phyloP scores from a whole-genome alignment of 2,329 filamentous ascomycete species.

The Monosporascus sp. region DNA sequence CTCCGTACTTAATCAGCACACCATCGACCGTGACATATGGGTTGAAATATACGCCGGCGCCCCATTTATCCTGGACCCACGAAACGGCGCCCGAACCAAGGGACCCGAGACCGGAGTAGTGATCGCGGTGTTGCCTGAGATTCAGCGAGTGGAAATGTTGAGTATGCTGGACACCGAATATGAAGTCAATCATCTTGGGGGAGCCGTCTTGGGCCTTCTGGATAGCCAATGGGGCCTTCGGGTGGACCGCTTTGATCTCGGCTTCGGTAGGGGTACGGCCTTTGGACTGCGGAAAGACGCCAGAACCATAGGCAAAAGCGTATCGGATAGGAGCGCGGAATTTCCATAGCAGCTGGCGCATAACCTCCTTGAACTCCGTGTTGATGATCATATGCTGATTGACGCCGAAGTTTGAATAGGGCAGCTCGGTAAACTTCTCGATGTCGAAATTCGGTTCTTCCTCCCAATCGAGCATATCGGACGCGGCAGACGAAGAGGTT shows the following conservation, averaged over 20 bases:
- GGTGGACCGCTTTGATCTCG: slow-evolving; percentile 64
- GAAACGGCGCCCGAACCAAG: slow-evolving; percentile 83
- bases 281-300: slow-evolving; percentile 78
- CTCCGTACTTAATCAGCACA: slow-evolving; percentile 94
- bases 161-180: slow-evolving; percentile 89
- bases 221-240: slow-evolving; percentile 75
- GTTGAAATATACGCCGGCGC: slow-evolving; percentile 96
- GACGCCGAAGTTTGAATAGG: slow-evolving; percentile 77
- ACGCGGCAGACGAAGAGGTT: slow-evolving; percentile 10
- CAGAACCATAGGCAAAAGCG: slow-evolving; percentile 95
- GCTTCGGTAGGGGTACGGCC: slow-evolving; percentile 50
- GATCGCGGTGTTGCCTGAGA: slow-evolving; percentile 77
- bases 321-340: slow-evolving; percentile 93
- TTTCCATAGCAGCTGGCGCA: slow-evolving; percentile 83
- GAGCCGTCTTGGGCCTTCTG: slow-evolving; percentile 79
- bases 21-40: slow-evolving; percentile 93
- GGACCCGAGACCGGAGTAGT: slow-evolving; percentile 82
- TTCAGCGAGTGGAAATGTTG: slow-evolving; percentile 98
- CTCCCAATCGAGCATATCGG: slow-evolving; percentile 58
- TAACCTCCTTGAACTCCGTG: slow-evolving; percentile 85
- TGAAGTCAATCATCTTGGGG: slow-evolving; percentile 97
- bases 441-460: slow-evolving; percentile 68
- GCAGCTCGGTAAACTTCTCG: slow-evolving; percentile 69
- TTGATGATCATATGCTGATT: slow-evolving; percentile 98
- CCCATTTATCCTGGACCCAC: slow-evolving; percentile 78